These are phyloP conservation scores for Calonectria montana DNA, from an alignment of 2,329 filamentous ascomycete genomes.

Conservation along the genomic window DNA sequence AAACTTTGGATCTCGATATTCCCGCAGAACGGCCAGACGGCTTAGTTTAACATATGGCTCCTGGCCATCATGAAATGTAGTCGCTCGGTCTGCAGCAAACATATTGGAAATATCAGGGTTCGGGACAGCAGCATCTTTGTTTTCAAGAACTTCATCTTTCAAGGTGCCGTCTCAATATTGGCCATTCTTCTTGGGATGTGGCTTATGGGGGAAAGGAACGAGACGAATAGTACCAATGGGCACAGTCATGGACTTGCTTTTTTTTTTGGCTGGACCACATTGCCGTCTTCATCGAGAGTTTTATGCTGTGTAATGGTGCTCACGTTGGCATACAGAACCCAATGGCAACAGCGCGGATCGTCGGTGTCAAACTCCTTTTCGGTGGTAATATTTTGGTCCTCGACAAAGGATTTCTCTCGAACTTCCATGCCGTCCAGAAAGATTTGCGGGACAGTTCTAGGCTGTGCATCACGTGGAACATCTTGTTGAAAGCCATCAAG, in stretches of 20 bases:
- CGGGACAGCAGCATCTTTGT: constrained; percentile 5
- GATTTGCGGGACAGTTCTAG: constrained; percentile 57
- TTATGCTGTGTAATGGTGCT: constrained; percentile 58
- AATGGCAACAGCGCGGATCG: constrained; percentile 84
- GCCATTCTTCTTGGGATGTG: constrained; percentile 67
- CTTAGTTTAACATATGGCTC: constrained; percentile 89
- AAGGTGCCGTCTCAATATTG: constrained; percentile 60
- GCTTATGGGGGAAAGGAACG: constrained; percentile 81
- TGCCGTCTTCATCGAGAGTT: constrained; percentile 55
- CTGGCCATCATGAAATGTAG: constrained; percentile 66
- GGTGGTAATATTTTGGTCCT: constrained; percentile 67
- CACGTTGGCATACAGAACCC: constrained; percentile 83
- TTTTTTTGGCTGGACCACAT: constrained; percentile 54
- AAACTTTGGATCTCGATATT: constrained; percentile 66
- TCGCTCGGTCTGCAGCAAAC: constrained; percentile 55
- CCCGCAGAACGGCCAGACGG: constrained; percentile 75
- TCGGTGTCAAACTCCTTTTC: constrained; percentile 85
- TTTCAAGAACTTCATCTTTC: constrained; percentile 35
- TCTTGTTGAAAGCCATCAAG: constrained; percentile 60
- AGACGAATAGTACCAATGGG: constrained; percentile 82
- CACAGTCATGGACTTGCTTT: constrained; percentile 56
- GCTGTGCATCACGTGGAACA: constrained; percentile 56
- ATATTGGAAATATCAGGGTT: constrained; percentile 24
- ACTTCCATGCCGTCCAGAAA: constrained; percentile 75
- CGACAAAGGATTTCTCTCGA: constrained; percentile 69